phyloP scores from a whole-genome alignment of 164 flowering plant species.

The Amborella trichopoda region DNA sequence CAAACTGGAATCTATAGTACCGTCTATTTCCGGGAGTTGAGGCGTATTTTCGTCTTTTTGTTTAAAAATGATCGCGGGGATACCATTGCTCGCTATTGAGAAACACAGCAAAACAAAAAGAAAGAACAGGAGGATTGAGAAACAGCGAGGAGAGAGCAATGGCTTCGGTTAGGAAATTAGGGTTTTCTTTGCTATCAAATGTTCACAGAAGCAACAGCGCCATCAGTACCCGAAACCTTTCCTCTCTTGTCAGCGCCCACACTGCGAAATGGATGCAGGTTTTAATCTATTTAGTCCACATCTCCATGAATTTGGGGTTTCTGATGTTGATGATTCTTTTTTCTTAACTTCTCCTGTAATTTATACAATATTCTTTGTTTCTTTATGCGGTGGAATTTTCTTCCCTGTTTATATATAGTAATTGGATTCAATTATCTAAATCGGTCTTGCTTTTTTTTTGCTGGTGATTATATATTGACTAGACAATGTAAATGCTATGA shows the following conservation, averaged over 20 bases:
- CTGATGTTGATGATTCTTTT: no score
- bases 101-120: no score
- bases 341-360: background rate
- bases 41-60: no score
- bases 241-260: constrained; percentile 1
- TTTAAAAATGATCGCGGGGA: no score
- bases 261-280: constrained; percentile 3
- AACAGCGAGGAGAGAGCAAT: no score
- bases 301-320: background rate
- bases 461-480: background rate
- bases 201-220: background rate
- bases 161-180: constrained; percentile 1
- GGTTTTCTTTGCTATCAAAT: background rate
- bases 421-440: background rate
- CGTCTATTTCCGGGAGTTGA: no score
- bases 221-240: background rate
- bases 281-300: background rate
- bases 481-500: no score
- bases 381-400: background rate
- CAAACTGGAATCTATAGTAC: no score
- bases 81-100: no score
- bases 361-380: background rate
- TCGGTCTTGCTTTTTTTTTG: background rate
- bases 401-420: background rate
- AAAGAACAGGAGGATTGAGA: no score